phyloP scores from a whole-genome alignment of 768 basidiomycete genomes.

The Hemileccinum impolitum region DNA sequence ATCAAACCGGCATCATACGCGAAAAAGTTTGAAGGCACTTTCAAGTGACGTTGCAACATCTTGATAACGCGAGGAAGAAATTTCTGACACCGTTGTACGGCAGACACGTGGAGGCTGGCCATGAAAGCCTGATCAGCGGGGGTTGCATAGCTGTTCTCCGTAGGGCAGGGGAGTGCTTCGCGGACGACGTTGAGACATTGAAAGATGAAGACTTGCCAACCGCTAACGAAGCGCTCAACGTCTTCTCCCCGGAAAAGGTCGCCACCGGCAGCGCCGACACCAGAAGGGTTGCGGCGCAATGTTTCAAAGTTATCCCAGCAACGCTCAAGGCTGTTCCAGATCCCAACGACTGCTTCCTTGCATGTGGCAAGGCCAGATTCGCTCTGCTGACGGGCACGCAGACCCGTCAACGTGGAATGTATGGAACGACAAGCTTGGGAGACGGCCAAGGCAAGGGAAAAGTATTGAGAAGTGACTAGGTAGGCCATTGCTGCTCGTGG shows the following conservation, averaged over 20 bases:
- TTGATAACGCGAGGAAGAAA: conserved; percentile 50
- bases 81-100: conserved; percentile 44
- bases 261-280: conserved; percentile 37
- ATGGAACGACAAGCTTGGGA: conserved; percentile 75
- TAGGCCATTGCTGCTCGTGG: conserved; percentile 42
- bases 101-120: conserved; percentile 45
- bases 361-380: conserved; percentile 54
- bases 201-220: conserved; percentile 92
- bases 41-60: conserved; percentile 50
- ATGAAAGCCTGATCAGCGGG: conserved; percentile 47
- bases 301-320: conserved; percentile 84
- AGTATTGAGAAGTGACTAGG: conserved; percentile 53
- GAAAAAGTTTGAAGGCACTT: conserved; percentile 53
- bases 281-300: conserved; percentile 46
- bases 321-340: conserved; percentile 81
- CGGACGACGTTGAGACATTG: conserved; percentile 89
- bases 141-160: conserved; percentile 42
- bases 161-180: conserved; percentile 55
- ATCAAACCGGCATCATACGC: conserved; percentile 83
- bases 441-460: conserved; percentile 70
- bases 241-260: conserved; percentile 46
- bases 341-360: conserved; percentile 61
- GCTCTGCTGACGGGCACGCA: conserved; percentile 59
- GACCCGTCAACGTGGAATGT: conserved; percentile 75
- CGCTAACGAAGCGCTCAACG: conserved; percentile 66